These are phyloP conservation scores for Elaeagnus macrophylla DNA, from an alignment of 306 rosid genomes.

Conservation along the genomic window DNA sequence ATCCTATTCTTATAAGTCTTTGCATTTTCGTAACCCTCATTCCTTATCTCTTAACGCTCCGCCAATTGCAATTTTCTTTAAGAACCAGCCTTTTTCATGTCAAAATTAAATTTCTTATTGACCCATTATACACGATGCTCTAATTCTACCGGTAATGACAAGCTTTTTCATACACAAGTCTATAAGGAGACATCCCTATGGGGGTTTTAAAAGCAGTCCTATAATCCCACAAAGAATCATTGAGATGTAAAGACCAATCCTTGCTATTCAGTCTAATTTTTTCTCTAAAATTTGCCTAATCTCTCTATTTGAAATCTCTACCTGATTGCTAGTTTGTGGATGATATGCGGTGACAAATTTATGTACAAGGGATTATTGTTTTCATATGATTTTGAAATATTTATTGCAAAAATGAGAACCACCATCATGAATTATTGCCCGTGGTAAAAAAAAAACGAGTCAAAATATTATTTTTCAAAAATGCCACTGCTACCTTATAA, in stretches of 20 bases:
- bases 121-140: not conserved
- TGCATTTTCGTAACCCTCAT: constrained; percentile 1
- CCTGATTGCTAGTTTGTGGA: not conserved
- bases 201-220: not conserved
- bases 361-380: not conserved
- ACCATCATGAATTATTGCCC: not conserved
- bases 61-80: not conserved
- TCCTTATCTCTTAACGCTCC: not conserved
- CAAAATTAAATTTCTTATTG: not conserved
- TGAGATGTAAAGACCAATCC: not conserved
- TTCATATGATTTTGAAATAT: not conserved
- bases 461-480: not conserved
- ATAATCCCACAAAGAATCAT: not conserved
- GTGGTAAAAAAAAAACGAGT: not conserved
- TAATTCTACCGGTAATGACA: not conserved
- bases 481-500: not conserved
- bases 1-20: not conserved
- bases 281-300: not conserved
- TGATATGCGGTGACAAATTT: not conserved
- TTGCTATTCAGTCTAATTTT: not conserved
- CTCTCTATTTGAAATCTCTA: not conserved
- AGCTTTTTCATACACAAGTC: not conserved
- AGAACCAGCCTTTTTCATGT: not conserved
- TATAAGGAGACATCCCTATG: not conserved
- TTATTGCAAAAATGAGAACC: not conserved